Percentiles rank a stretch among this genome's conserved stretches.
Conservation (phyloP, 129 eudicot species). For the Pseudognaphalium luteoalbum region DNA sequence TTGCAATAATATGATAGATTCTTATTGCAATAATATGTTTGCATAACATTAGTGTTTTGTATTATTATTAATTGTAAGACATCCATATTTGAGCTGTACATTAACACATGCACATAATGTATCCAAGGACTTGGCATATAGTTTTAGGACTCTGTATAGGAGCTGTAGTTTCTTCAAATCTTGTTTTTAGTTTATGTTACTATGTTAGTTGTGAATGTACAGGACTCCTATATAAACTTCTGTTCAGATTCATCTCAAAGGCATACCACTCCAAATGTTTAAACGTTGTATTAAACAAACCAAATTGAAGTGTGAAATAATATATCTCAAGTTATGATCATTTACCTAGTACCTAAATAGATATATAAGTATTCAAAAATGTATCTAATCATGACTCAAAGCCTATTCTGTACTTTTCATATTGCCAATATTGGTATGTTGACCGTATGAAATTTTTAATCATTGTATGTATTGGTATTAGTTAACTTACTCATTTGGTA, state of each 20-base stretch:
- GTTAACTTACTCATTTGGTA: no score
- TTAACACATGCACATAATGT: neutral
- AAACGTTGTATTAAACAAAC: neutral
- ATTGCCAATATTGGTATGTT: no score
- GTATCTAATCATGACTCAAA: no score
- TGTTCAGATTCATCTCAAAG: neutral
- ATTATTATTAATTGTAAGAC: neutral
- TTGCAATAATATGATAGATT: neutral
- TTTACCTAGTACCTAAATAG: no score
- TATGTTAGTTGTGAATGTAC: neutral
- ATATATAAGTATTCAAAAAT: no score
- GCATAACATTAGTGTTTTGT: neutral
- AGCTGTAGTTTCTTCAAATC: neutral
- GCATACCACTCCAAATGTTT: neutral
- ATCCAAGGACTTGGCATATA: neutral
- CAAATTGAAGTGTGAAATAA: neutral
- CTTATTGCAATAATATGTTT: no score
- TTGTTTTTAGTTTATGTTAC: no score
- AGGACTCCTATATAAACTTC: neutral
- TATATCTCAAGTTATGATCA: no score
- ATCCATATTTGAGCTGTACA: neutral
- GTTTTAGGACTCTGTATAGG: neutral
- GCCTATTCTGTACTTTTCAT: no score
- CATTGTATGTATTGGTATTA: no score
- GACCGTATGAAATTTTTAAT: no score